Conservation (phyloP, 169 alveolate species). For the Plasmodium inui region DNA sequence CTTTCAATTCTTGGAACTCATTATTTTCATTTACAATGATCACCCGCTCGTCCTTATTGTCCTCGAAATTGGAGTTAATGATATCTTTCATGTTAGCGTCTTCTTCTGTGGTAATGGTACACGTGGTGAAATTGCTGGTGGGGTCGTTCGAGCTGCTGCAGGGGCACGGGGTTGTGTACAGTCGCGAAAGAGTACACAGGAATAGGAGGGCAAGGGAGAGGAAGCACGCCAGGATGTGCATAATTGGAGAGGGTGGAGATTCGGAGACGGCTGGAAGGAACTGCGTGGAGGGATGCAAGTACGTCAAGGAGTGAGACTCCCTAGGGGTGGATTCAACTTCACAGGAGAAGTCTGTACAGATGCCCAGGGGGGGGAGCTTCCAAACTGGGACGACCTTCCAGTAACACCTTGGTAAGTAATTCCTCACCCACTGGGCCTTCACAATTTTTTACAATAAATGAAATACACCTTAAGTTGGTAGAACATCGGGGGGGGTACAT, state of each 20-base stretch:
- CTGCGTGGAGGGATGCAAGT: neutral
- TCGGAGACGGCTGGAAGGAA: neutral
- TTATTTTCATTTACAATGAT: slow-evolving; percentile 60
- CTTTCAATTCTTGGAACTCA: slow-evolving; percentile 16
- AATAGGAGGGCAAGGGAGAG: neutral
- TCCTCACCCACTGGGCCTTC: neutral
- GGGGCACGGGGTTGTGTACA: neutral
- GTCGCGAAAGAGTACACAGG: neutral
- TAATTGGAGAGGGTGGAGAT: neutral
- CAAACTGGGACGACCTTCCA: neutral
- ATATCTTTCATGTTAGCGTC: slow-evolving; percentile 13
- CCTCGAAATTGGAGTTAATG: slow-evolving; percentile 35
- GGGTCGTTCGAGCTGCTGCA: neutral
- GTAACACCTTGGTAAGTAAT: neutral
- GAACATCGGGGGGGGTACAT: neutral
- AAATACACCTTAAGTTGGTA: neutral
- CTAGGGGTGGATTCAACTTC: neutral
- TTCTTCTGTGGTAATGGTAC: neutral
- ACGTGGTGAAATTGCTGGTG: neutral
- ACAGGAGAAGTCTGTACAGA: neutral
- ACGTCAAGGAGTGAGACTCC: too few species aligned
- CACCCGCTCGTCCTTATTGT: slow-evolving; percentile 41
- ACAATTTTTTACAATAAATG: too few species aligned
- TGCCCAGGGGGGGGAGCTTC: neutral
- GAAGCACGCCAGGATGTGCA: neutral